phyloP scores from a whole-genome alignment of 2,329 filamentous ascomycete species.

The Exophiala alcalophila region DNA sequence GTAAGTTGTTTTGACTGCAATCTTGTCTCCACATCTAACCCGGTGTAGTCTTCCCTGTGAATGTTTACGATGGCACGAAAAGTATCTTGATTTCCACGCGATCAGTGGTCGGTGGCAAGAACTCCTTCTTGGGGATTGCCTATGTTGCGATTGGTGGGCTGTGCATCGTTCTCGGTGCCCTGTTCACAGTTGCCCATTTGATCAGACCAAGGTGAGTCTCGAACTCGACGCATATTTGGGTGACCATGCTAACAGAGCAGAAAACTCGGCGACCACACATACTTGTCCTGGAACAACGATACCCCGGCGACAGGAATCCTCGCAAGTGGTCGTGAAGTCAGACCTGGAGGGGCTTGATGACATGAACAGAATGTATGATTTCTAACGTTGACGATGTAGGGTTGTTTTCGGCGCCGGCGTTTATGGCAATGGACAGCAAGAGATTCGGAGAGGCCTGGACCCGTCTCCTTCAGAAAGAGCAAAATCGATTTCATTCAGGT shows the following conservation, averaged over 20 bases:
- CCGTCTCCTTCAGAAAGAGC: too few relatives aligned
- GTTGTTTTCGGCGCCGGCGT: constrained; percentile 20
- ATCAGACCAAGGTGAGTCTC: constrained; percentile 75
- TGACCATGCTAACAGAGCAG: constrained; percentile 45
- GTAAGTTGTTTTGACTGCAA: constrained; percentile 52
- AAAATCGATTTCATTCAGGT: constrained; percentile 1
- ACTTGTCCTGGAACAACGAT: constrained; percentile 90
- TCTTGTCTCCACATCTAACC: constrained; percentile 12
- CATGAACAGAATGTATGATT: constrained; percentile 17
- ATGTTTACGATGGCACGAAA: constrained; percentile 48
- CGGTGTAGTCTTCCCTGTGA: constrained; percentile 71
- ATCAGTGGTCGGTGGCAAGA: constrained; percentile 88
- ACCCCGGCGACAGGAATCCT: constrained; percentile 52
- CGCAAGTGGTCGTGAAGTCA: constrained; percentile 56
- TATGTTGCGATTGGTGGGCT: constrained; percentile 92
- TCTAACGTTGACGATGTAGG: constrained; percentile 18
- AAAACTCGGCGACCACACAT: constrained; percentile 97
- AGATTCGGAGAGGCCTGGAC: too few relatives aligned
- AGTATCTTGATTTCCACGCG: constrained; percentile 67
- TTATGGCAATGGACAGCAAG: constrained; percentile 8
- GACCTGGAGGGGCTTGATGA: constrained; percentile 32
- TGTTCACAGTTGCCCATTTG: constrained; percentile 88
- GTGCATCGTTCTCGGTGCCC: constrained; percentile 79
- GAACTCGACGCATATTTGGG: not conserved
- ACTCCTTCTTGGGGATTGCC: constrained; percentile 92